Conservation (phyloP, 768 basidiomycete species). For the Mycena amicta region DNA sequence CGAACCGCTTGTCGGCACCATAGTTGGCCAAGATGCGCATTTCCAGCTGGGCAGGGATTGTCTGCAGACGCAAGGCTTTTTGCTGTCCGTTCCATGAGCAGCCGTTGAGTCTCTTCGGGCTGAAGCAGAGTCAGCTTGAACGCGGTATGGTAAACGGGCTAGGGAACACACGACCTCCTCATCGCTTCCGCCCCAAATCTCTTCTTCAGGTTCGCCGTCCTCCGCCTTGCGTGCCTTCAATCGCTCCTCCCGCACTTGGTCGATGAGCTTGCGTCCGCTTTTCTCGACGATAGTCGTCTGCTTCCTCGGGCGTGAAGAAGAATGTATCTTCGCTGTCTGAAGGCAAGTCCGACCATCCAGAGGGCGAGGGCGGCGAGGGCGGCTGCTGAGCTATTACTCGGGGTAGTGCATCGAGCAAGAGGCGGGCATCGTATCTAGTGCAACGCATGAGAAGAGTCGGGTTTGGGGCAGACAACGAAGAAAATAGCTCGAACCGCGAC, state of each 20-base stretch:
- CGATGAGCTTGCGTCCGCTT: slow-evolving; percentile 68
- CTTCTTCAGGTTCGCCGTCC: slow-evolving; percentile 40
- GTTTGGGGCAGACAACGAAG: no score
- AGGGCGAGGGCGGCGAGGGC: slow-evolving; percentile 39
- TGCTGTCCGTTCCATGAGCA: slow-evolving; percentile 78
- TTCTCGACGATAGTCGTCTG: slow-evolving; percentile 64
- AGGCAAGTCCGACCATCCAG: slow-evolving; percentile 83
- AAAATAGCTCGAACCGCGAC: slow-evolving; percentile 27
- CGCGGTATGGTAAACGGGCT: neutral
- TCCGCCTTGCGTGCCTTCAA: slow-evolving; percentile 55
- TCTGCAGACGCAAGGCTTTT: slow-evolving; percentile 66
- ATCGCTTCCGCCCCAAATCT: slow-evolving; percentile 68
- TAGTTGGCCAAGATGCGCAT: slow-evolving; percentile 89
- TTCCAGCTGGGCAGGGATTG: slow-evolving; percentile 80
- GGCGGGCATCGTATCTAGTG: slow-evolving; percentile 77
- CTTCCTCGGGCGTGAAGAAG: slow-evolving; percentile 70
- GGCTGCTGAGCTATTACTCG: slow-evolving; percentile 1
- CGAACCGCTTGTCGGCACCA: slow-evolving; percentile 75
- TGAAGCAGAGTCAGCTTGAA: slow-evolving; percentile 25
- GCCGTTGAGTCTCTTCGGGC: slow-evolving; percentile 62
- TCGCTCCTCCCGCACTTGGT: slow-evolving; percentile 65
- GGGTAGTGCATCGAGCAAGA: slow-evolving; percentile 62
- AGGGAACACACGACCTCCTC: slow-evolving; percentile 55
- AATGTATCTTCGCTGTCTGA: slow-evolving; percentile 88
- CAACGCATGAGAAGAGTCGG: slow-evolving; percentile 24